Conservation (phyloP, 176 grass and related monocot species). For the Pontederia paniculata region DNA sequence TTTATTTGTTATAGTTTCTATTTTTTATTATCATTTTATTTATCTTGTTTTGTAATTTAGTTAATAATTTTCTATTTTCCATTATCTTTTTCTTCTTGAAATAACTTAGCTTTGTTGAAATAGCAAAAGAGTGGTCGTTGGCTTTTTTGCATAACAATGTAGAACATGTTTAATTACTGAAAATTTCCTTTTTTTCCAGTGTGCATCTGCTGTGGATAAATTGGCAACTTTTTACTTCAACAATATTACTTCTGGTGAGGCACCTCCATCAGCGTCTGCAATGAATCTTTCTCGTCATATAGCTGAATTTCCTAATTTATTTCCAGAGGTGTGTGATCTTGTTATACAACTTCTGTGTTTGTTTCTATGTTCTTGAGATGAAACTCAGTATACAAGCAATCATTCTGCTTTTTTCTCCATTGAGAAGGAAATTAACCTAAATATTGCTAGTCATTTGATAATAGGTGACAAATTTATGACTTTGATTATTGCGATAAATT, state of each 20-base stretch:
- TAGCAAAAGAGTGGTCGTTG: no score
- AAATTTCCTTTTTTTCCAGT: conserved; percentile 36
- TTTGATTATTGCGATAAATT: no score
- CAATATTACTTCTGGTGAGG: conserved; percentile 61
- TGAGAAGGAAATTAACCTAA: no score
- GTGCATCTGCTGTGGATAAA: conserved; percentile 86
- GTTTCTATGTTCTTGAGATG: no score
- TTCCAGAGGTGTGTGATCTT: conserved; percentile 61
- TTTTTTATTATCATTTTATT: background rate
- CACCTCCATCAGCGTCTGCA: conserved; percentile 69
- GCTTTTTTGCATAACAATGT: background rate
- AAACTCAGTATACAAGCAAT: no score
- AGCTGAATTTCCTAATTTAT: conserved; percentile 71
- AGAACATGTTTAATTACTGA: conserved; percentile 10
- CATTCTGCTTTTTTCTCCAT: no score
- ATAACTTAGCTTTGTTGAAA: no score
- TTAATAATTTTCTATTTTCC: background rate
- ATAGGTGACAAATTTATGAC: no score
- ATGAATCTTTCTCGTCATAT: conserved; percentile 79
- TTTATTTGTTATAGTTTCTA: no score
- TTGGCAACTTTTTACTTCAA: conserved; percentile 93
- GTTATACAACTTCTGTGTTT: background rate
- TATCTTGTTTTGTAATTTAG: no score
- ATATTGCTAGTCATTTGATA: no score
- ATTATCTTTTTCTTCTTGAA: no score